These are phyloP conservation scores for Pythium coloratum DNA, from an alignment of 352 stramenopile species.

Conservation along the genomic window DNA sequence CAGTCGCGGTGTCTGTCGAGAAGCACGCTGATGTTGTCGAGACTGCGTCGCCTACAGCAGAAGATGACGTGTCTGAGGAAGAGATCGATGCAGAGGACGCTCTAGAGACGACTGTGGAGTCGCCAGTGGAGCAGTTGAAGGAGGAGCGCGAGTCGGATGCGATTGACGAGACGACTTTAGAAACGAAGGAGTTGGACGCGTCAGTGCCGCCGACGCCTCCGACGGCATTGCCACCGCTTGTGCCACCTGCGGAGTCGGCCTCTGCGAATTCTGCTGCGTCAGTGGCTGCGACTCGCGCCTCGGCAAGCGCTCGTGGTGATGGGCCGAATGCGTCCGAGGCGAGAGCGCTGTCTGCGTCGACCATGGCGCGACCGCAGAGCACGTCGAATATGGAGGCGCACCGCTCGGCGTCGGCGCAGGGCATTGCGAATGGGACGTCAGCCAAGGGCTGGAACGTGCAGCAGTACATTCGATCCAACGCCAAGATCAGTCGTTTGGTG, in stretches of 20 bases:
- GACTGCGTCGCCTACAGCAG: constrained; percentile 11
- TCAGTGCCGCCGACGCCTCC: constrained; percentile 21
- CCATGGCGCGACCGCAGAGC: constrained; percentile 16
- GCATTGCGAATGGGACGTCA: constrained; percentile 3
- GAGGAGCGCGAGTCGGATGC: constrained; percentile 12
- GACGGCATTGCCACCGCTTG: constrained; percentile 21
- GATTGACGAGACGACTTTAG: constrained; percentile 1
- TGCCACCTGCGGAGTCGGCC: background rate
- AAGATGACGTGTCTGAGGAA: constrained; percentile 5
- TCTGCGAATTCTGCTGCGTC: background rate
- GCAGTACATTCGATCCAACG: constrained; percentile 41
- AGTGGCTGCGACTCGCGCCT: background rate
- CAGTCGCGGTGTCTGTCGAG: background rate
- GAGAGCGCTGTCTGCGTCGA: constrained; percentile 6
- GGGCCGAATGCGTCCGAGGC: constrained; percentile 9
- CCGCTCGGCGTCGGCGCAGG: constrained; percentile 6
- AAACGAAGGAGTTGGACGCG: background rate
- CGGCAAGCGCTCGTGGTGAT: constrained; percentile 21
- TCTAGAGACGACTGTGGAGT: background rate
- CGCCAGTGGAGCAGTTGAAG: background rate
- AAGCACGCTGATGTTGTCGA: background rate
- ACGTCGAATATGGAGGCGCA: background rate
- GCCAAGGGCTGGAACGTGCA: constrained; percentile 27
- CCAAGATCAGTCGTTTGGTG: constrained; percentile 71
- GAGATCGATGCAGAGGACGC: constrained; percentile 7